A percentile compares a stretch with the other conserved stretches of the same genome.
Evolutionary conservation across 2,329 filamentous ascomycete genomes (phyloP).

Genomic region (Xylariaceae sp.): DNA sequence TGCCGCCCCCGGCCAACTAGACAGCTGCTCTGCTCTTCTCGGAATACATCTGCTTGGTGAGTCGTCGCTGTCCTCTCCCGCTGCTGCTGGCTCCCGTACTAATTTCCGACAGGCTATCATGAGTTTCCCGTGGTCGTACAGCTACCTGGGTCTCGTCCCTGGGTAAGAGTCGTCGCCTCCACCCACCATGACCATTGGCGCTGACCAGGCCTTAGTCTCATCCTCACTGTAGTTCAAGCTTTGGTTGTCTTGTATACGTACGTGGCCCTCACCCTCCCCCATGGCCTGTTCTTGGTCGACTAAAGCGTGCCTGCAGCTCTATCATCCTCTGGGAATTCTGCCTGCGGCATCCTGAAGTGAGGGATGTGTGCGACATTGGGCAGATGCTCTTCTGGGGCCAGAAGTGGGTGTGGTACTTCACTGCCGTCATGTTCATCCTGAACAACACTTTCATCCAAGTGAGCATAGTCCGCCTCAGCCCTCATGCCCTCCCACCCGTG

Average conservation of each 20-base stretch:
- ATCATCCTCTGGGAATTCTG: constrained; percentile 62
- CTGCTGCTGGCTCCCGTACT: too few relatives aligned
- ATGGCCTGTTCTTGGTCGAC: constrained; percentile 1
- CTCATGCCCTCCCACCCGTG: neutral
- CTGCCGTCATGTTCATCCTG: constrained; percentile 79
- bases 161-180: constrained; percentile 44
- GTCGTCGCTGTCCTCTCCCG: constrained; percentile 6
- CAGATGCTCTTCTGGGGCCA: constrained; percentile 89
- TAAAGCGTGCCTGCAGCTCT: constrained; percentile 10
- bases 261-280: constrained; percentile 23
- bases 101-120: constrained; percentile 66
- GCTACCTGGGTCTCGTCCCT: constrained; percentile 76
- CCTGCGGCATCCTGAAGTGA: constrained; percentile 79
- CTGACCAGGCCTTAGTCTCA: constrained; percentile 54
- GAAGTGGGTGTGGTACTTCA: constrained; percentile 61
- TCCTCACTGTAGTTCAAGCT: constrained; percentile 73
- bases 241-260: constrained; percentile 77
- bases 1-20: constrained; percentile 31
- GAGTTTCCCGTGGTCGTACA: constrained; percentile 94
- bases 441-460: constrained; percentile 91
- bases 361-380: constrained; percentile 92
- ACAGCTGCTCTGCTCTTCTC: constrained; percentile 86
- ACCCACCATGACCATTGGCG: too few relatives aligned
- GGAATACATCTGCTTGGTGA: constrained; percentile 79
- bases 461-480: constrained; percentile 8